Conservation (phyloP, 257 asterid species). For the Cinchona pubescens region DNA sequence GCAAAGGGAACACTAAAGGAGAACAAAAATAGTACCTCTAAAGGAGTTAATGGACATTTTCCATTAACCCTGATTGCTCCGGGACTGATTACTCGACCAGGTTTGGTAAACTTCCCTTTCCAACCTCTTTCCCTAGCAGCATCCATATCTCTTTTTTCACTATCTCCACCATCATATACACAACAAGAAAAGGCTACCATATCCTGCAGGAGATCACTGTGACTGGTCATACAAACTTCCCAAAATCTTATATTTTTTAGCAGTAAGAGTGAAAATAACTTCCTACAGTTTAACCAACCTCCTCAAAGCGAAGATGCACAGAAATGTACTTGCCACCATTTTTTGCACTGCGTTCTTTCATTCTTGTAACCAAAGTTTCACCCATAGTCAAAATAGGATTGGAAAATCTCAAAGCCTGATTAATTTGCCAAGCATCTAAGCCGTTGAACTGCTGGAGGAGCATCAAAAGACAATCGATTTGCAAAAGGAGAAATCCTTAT, state of each 20-base stretch:
- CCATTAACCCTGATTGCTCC: conserved; percentile 88
- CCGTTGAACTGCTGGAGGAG: conserved; percentile 82
- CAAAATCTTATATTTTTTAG: conserved; percentile 14
- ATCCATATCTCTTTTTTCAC: conserved; percentile 88
- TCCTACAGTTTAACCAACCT: conserved; percentile 52
- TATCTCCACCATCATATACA: conserved; percentile 82
- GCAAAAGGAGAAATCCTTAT: conserved; percentile 95
- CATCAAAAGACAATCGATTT: conserved; percentile 83
- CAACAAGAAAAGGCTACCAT: conserved; percentile 99
- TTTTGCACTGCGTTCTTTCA: conserved; percentile 78
- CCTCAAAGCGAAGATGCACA: conserved; percentile 99
- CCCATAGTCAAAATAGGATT: conserved; percentile 65
- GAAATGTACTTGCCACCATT: conserved; percentile 89
- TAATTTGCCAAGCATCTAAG: conserved; percentile 95
- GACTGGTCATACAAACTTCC: conserved; percentile 12
- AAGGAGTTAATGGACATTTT: conserved; percentile 89
- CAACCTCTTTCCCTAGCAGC: conserved; percentile 99
- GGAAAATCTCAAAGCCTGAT: conserved; percentile 83
- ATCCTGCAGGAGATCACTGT: conserved; percentile 56
- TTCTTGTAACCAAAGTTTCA: conserved; percentile 72
- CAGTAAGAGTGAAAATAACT: conserved; percentile 8
- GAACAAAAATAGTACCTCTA: conserved; percentile 60
- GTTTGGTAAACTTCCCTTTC: conserved; percentile 94
- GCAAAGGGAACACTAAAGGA: neutral
- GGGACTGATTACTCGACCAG: conserved; percentile 84